Evolutionary conservation across 2,329 filamentous ascomycete genomes (phyloP).

Genomic region (Fusarium sp.): DNA sequence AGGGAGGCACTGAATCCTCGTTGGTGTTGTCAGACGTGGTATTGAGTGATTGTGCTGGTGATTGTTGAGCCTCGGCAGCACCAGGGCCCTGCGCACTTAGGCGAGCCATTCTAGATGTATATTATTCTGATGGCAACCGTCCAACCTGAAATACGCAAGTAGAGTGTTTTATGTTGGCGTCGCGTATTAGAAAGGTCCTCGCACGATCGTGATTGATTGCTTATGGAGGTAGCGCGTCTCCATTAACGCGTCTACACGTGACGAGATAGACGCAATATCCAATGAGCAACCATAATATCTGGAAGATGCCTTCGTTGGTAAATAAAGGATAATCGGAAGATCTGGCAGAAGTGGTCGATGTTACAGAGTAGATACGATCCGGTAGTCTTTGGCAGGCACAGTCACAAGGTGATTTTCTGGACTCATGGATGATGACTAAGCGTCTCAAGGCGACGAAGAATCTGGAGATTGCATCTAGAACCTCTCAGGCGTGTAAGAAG

Average conservation of each 20-base stretch:
- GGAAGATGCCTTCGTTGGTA: no score
- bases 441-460: neutral
- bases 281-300: neutral
- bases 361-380: neutral
- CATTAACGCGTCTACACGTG: neutral
- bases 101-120: conserved; percentile 32
- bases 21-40: conserved; percentile 20
- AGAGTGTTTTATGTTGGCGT: neutral
- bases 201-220: neutral
- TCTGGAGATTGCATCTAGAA: neutral
- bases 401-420: neutral
- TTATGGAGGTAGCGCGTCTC: conserved; percentile 4
- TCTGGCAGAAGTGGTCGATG: neutral
- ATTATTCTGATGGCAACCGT: neutral
- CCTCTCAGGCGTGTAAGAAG: neutral
- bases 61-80: conserved; percentile 26
- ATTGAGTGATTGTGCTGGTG: conserved; percentile 30
- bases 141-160: neutral
- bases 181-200: neutral
- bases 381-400: neutral
- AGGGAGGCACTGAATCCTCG: conserved; percentile 50
- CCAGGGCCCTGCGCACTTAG: conserved; percentile 37
- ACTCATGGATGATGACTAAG: neutral
- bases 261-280: neutral
- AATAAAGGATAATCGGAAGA: neutral